Conservation (phyloP, 164 flowering plant species). For the Brasenia schreberi region DNA sequence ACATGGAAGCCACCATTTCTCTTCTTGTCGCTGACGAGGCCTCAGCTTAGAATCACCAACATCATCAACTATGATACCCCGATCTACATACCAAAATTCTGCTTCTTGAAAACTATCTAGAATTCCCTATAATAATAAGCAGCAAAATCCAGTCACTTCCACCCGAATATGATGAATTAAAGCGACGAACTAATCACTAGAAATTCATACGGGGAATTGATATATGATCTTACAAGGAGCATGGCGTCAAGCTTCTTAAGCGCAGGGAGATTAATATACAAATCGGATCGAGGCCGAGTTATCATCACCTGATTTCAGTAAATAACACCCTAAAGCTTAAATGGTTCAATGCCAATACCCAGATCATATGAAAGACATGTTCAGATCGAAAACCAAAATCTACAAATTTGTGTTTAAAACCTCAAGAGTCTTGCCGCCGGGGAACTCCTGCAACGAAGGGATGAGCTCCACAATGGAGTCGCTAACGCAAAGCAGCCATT, state of each 20-base stretch:
- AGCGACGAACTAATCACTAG: neutral
- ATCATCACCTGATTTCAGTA: constrained; percentile 34
- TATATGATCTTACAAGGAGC: constrained; percentile 19
- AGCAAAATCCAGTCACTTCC: neutral
- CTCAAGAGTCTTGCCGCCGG: constrained; percentile 58
- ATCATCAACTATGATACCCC: constrained; percentile 26
- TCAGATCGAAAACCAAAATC: too few species aligned
- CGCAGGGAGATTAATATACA: constrained; percentile 61
- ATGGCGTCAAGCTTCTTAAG: constrained; percentile 70
- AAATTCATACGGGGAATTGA: neutral
- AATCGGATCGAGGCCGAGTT: constrained; percentile 52
- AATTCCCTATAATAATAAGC: constrained; percentile 10
- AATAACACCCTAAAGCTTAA: too few species aligned
- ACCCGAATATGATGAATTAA: neutral
- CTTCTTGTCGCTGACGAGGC: constrained; percentile 49
- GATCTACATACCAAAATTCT: constrained; percentile 58
- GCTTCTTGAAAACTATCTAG: constrained; percentile 47
- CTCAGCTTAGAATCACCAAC: constrained; percentile 17
- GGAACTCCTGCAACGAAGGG: constrained; percentile 57
- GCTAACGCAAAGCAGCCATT: constrained; percentile 64
- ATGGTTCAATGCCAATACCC: too few species aligned
- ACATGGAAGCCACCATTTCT: constrained; percentile 82
- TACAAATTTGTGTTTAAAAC: neutral
- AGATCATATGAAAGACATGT: too few species aligned
- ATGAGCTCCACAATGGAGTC: constrained; percentile 67